A percentile compares a stretch with the other conserved stretches of the same genome.
These are phyloP conservation scores for Elsinoe necatrix DNA, from an alignment of 2,329 filamentous ascomycete genomes.

Conservation along the genomic window DNA sequence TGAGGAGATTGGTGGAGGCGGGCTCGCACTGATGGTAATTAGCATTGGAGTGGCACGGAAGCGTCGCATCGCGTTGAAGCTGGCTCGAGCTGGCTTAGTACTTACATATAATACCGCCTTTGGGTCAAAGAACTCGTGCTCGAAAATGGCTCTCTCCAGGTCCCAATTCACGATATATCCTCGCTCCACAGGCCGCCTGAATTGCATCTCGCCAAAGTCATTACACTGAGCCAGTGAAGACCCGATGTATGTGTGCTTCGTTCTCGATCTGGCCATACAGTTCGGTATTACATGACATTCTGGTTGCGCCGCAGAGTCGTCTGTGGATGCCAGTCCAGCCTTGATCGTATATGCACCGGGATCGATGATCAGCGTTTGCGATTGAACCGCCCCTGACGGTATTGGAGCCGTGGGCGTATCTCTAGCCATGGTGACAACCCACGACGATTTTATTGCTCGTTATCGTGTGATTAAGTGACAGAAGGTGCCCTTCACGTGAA, in stretches of 20 bases:
- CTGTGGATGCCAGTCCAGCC: constrained; percentile 58
- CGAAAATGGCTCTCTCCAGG: constrained; percentile 90
- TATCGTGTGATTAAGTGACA: neutral
- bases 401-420: neutral
- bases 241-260: constrained; percentile 69
- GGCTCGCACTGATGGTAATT: constrained; percentile 55
- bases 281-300: constrained; percentile 70
- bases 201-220: constrained; percentile 82
- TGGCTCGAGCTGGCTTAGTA: neutral
- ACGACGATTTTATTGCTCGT: neutral
- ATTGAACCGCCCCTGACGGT: constrained; percentile 7
- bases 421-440: neutral
- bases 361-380: constrained; percentile 71
- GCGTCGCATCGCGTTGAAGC: neutral
- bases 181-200: constrained; percentile 84
- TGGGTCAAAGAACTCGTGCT: constrained; percentile 70
- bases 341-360: constrained; percentile 91
- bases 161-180: constrained; percentile 97
- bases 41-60: neutral
- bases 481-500: neutral
- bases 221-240: constrained; percentile 69
- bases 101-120: constrained; percentile 49
- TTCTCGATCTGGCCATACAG: constrained; percentile 70
- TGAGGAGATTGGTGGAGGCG: constrained; percentile 68
- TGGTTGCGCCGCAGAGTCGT: constrained; percentile 25